These are phyloP conservation scores for Termitomyces eurrhizus DNA, from an alignment of 768 basidiomycete genomes.

Conservation along the genomic window DNA sequence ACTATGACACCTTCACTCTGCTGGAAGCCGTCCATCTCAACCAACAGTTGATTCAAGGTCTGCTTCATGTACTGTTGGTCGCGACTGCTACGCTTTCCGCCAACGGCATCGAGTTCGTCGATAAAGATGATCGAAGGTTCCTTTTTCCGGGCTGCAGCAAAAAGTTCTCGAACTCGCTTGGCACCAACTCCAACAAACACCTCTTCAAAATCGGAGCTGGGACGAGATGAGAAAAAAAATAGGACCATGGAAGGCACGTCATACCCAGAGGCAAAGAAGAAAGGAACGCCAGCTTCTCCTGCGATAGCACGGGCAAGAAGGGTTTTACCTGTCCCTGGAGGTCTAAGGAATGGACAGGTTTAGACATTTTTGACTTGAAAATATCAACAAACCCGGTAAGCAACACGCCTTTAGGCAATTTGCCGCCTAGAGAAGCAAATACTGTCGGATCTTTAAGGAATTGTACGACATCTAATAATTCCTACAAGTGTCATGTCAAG, in stretches of 20 bases:
- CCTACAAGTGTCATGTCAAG: constrained; percentile 38
- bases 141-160: constrained; percentile 89
- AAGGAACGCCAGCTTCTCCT: constrained; percentile 96
- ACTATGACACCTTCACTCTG: constrained; percentile 93
- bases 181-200: constrained; percentile 97
- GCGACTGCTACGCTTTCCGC: constrained; percentile 78
- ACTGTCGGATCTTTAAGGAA: constrained; percentile 92
- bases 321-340: constrained; percentile 96
- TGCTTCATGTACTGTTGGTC: constrained; percentile 91
- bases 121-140: constrained; percentile 98
- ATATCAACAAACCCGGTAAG: constrained; percentile 58
- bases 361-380: not conserved
- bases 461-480: constrained; percentile 90
- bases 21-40: constrained; percentile 96
- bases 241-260: constrained; percentile 16
- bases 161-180: constrained; percentile 92
- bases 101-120: constrained; percentile 93
- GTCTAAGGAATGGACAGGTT: constrained; percentile 27
- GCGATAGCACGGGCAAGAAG: constrained; percentile 96
- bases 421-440: constrained; percentile 90
- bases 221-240: constrained; percentile 7
- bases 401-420: constrained; percentile 90
- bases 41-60: constrained; percentile 93
- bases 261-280: constrained; percentile 93
- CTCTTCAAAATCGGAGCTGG: constrained; percentile 92